Percentiles rank a stretch among this genome's conserved stretches.
These are phyloP conservation scores for Abrus precatorius DNA, from an alignment of 306 rosid genomes.

Conservation along the genomic window DNA sequence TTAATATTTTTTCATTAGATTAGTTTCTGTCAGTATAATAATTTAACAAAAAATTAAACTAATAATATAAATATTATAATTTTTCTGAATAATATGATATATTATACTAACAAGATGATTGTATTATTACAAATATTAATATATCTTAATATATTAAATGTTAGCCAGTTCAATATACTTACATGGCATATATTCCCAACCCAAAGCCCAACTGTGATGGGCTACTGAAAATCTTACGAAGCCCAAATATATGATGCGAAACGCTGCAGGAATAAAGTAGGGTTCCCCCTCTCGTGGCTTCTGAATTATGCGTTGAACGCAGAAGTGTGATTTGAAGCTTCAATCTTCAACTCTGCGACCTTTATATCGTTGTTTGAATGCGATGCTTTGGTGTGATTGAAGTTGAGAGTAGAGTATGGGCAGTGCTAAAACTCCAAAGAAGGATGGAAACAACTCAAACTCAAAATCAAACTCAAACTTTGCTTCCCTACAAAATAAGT, in stretches of 20 bases:
- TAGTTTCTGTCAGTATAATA: too few species aligned
- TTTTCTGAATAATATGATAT: too few species aligned
- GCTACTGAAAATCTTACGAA: neutral
- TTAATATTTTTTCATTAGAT: too few species aligned
- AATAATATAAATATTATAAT: too few species aligned
- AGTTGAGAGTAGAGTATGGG: slow-evolving; percentile 39
- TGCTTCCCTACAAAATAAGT: slow-evolving; percentile 43
- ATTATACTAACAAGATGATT: too few species aligned
- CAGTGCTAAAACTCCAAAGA: slow-evolving; percentile 48
- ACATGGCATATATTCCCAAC: too few species aligned
- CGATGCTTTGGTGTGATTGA: neutral
- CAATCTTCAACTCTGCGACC: neutral
- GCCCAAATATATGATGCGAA: neutral
- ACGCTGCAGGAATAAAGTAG: neutral
- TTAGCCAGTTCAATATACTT: too few species aligned
- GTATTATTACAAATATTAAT: too few species aligned
- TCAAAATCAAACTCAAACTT: slow-evolving; percentile 35
- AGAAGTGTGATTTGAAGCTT: neutral
- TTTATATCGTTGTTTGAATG: too few species aligned
- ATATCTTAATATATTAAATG: too few species aligned
- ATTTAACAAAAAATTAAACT: too few species aligned
- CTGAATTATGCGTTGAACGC: neutral
- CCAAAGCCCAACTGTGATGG: neutral
- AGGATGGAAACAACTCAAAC: slow-evolving; percentile 39
- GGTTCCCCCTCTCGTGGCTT: neutral